These are phyloP conservation scores for Cutaneotrichosporon sp. DNA, from an alignment of 1,284 basidiomycete genomes.

Conservation along the genomic window DNA sequence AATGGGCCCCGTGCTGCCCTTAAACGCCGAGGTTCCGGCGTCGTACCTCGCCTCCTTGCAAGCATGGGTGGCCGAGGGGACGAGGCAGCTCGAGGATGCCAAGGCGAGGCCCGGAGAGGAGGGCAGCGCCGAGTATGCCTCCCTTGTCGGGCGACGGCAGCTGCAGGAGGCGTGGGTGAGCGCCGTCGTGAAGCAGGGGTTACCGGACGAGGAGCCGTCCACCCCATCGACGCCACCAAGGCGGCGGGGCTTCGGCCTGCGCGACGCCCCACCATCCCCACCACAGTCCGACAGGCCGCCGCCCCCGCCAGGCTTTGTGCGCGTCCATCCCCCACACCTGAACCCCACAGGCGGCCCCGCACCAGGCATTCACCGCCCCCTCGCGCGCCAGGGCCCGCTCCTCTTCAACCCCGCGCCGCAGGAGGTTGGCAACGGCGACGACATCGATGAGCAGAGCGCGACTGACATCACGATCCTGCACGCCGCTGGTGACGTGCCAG, in stretches of 20 bases:
- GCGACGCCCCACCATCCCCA: slow-evolving; percentile 6
- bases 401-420: slow-evolving; percentile 82
- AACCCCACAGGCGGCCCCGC: slow-evolving; percentile 43
- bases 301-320: slow-evolving; percentile 30
- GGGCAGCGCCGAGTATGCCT: slow-evolving; percentile 25
- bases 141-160: slow-evolving; percentile 23
- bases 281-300: slow-evolving; percentile 4
- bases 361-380: slow-evolving; percentile 52
- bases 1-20: slow-evolving; percentile 88
- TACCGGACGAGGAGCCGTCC: slow-evolving; percentile 12
- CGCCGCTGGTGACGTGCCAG: slow-evolving; percentile 58
- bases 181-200: slow-evolving; percentile 31
- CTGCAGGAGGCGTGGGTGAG: slow-evolving; percentile 44
- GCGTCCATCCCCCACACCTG: slow-evolving; percentile 47
- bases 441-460: slow-evolving; percentile 68
- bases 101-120: slow-evolving; percentile 22
- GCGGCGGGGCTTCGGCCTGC: slow-evolving; percentile 14
- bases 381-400: slow-evolving; percentile 78
- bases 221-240: slow-evolving; percentile 7
- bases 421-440: slow-evolving; percentile 63
- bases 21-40: slow-evolving; percentile 67
- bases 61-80: slow-evolving; percentile 28
- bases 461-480: slow-evolving; percentile 66
- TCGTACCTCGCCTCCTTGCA: slow-evolving; percentile 37
- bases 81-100: slow-evolving; percentile 14